These are phyloP conservation scores for Phytophthora sojae DNA, from an alignment of 352 stramenopile species.

Conservation along the genomic window DNA sequence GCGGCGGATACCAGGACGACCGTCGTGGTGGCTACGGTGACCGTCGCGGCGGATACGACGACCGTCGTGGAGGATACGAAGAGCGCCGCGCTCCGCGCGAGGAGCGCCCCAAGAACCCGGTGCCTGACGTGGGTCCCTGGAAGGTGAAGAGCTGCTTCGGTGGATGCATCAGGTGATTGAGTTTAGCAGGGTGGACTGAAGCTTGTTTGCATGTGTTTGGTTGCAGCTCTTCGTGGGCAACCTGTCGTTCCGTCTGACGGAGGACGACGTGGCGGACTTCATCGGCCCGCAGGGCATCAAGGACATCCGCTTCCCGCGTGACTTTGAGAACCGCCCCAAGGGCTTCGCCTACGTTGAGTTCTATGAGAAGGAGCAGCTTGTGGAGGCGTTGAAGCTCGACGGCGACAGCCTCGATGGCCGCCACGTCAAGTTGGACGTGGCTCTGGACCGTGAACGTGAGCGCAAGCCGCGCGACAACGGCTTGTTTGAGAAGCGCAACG, in stretches of 20 bases:
- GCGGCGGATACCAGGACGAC: conserved; percentile 29
- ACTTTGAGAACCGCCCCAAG: conserved; percentile 75
- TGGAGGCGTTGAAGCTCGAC: conserved; percentile 73
- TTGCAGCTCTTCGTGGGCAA: conserved; percentile 82
- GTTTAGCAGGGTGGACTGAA: background rate
- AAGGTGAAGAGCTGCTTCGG: conserved; percentile 50
- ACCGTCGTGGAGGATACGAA: conserved; percentile 52
- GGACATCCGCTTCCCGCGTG: conserved; percentile 78
- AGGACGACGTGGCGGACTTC: conserved; percentile 80
- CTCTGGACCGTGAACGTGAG: conserved; percentile 60
- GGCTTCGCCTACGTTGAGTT: conserved; percentile 91
- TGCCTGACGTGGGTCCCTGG: conserved; percentile 80
- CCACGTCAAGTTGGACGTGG: conserved; percentile 75
- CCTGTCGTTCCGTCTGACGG: conserved; percentile 71
- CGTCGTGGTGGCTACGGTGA: conserved; percentile 41
- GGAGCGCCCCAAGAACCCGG: conserved; percentile 74
- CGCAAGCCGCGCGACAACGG: conserved; percentile 55
- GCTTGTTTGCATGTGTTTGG: background rate
- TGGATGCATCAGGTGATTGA: background rate
- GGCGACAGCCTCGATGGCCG: conserved; percentile 47
- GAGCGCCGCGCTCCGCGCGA: conserved; percentile 44
- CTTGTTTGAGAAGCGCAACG: conserved; percentile 65
- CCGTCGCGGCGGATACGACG: conserved; percentile 36
- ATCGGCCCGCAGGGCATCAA: conserved; percentile 61
- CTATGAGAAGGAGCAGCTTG: conserved; percentile 64